Conservation (phyloP, 139 green algal genomes). For the Penium margaritaceum region DNA sequence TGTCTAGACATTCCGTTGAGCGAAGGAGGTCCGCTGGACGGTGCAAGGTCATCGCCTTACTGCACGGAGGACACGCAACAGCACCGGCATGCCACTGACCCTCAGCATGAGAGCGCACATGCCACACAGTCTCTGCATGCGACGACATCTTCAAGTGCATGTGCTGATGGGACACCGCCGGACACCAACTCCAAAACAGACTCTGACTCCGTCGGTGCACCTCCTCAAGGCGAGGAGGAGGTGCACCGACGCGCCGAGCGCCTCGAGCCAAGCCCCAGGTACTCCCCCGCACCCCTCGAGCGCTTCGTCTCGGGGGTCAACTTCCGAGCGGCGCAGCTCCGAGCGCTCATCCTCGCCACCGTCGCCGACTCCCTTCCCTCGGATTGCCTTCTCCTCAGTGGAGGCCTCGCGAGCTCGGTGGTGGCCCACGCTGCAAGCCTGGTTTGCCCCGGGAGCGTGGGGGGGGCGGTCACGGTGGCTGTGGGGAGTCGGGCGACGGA, state of each 20-base stretch:
- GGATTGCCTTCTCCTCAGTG: constrained; percentile 35
- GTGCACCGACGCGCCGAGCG: too few relatives aligned
- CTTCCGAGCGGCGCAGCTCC: constrained; percentile 23
- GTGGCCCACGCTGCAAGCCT: constrained; percentile 14
- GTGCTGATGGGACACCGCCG: not conserved
- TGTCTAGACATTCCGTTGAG: too few relatives aligned
- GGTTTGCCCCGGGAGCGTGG: constrained; percentile 1
- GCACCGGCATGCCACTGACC: too few relatives aligned
- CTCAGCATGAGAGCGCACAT: too few relatives aligned
- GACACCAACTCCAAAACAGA: not conserved
- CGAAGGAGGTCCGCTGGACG: too few relatives aligned
- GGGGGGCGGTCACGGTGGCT: constrained; percentile 6
- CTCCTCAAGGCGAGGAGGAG: not conserved
- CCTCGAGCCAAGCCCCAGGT: too few relatives aligned
- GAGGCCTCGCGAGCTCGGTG: constrained; percentile 18
- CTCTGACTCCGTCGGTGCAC: not conserved
- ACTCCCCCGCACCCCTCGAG: not conserved
- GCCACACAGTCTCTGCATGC: too few relatives aligned
- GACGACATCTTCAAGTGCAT: too few relatives aligned
- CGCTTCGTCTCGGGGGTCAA: not conserved
- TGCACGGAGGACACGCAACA: too few relatives aligned
- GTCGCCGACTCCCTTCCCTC: constrained; percentile 22
- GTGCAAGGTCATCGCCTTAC: too few relatives aligned
- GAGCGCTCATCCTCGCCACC: constrained; percentile 9
- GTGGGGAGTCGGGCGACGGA: constrained; percentile 10